Evolutionary conservation across 345 rosid genomes (phyloP).

Genomic region (Euclidium syriacum): DNA sequence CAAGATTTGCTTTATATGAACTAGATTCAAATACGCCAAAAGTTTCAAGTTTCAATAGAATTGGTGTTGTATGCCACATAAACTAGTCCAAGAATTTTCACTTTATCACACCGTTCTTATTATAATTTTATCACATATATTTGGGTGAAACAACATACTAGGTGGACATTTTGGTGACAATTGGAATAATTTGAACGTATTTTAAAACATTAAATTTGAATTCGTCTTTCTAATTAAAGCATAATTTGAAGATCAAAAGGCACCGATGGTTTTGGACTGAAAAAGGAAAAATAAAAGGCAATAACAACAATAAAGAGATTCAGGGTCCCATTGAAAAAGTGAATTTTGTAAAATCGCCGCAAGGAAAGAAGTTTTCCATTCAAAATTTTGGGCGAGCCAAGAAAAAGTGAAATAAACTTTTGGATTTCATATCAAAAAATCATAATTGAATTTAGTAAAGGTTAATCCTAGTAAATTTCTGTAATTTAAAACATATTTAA

Average conservation of each 20-base stretch:
- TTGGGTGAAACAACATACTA: too few species aligned
- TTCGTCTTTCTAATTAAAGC: not conserved
- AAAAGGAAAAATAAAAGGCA: slow-evolving; percentile 19
- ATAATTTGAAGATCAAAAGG: not conserved
- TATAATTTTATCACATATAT: too few species aligned
- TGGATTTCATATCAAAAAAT: not conserved
- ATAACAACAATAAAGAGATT: slow-evolving; percentile 23
- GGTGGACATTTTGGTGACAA: not conserved
- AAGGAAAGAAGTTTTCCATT: not conserved
- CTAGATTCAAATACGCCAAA: too few species aligned
- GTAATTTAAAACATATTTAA: too few species aligned
- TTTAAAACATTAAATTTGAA: slow-evolving; percentile 9
- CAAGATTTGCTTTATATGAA: too few species aligned
- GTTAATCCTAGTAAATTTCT: not conserved
- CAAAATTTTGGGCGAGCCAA: slow-evolving; percentile 9
- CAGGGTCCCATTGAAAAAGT: slow-evolving; percentile 17
- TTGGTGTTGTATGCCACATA: too few species aligned
- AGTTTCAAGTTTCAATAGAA: too few species aligned
- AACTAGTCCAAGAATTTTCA: too few species aligned
- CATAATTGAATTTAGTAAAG: not conserved
- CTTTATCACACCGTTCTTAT: too few species aligned
- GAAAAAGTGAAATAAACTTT: not conserved
- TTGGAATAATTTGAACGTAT: slow-evolving; percentile 4
- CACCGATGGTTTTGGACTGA: slow-evolving; percentile 17
- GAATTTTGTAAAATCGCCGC: slow-evolving; percentile 24